Evolutionary conservation across 1,284 basidiomycete species (phyloP), one percentile per base, ranked within the genome.

Genomic region (Coniferiporia sulphurascens): DNA sequence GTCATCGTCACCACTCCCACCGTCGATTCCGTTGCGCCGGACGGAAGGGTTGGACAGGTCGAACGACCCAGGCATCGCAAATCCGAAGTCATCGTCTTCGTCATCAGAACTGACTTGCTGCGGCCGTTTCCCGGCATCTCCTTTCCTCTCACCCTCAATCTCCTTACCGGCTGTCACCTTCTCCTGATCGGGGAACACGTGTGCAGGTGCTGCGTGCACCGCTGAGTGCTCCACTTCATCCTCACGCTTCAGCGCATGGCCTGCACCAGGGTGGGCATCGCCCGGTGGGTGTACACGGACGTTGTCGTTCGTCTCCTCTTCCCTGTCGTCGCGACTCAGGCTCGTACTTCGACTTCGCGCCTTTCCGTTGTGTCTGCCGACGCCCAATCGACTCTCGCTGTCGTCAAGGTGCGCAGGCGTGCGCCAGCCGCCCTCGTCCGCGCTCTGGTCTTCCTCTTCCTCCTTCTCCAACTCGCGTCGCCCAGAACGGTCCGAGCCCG

Each of bases 61-160:
- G 60, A 82, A 81, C 41, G 77, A 76, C 3, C 81, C 82, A 1
- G 81, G 81, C 65, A 83, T 81, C 59, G 52, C 65, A 60, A 75
- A 62, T 38, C 72, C 27, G 27, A 3, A 27, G 73, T n/a, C 64
- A 68, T 36, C 38, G n/a, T 27, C 27, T 12, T 27, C 36, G n/a
- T 35, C 19, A 22, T 19, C 22, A 13, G 38, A 8, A 1, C 19
- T 17, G 21, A 17, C 8, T 38, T 52, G 48, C 15, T 51, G 41
- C 55, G 46, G 48, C 49, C 61, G 53, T 12, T 48, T 36, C 35
- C 57, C 61, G 32, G 61, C 58, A 34, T 49, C 55, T 32, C 43
- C 46, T 49, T 56, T 63, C 41, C 50, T 57, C 19, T 38, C 44
- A 27, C 44, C 43, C 22, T 38, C 44, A 27, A 32, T 27, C 22